Percentiles rank a stretch among this genome's conserved stretches.
phyloP scores from a whole-genome alignment of 179 eudicot species.

The Sideroxylon spinosum region DNA sequence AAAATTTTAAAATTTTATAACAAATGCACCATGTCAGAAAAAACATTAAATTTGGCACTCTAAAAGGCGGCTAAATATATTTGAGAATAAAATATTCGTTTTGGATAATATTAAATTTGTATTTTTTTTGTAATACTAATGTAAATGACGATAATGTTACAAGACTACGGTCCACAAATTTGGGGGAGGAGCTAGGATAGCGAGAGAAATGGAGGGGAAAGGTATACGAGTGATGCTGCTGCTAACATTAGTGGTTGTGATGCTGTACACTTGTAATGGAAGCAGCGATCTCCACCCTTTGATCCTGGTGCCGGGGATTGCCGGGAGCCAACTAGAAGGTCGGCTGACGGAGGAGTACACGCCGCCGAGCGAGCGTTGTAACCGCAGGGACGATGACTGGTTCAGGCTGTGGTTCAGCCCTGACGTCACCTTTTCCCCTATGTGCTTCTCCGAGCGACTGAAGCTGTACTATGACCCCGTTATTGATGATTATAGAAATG shows the following conservation, averaged over 20 bases:
- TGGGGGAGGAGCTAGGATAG: not conserved
- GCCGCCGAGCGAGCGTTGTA: constrained; percentile 55
- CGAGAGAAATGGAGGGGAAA: not conserved
- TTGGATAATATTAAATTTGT: too few relatives aligned
- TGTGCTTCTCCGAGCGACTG: constrained; percentile 70
- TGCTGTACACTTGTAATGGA: constrained; percentile 24
- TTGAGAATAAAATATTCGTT: too few relatives aligned
- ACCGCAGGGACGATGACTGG: constrained; percentile 56
- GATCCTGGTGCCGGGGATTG: constrained; percentile 67
- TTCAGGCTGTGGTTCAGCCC: constrained; percentile 83
- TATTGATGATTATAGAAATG: constrained; percentile 63
- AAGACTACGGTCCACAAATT: too few relatives aligned
- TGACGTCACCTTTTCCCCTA: constrained; percentile 46
- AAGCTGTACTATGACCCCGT: constrained; percentile 50
- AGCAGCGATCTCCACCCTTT: constrained; percentile 47
- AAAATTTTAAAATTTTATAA: too few relatives aligned
- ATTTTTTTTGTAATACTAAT: not conserved
- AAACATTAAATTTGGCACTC: too few relatives aligned
- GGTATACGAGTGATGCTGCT: not conserved
- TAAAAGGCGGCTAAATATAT: too few relatives aligned
- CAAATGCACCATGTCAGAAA: too few relatives aligned
- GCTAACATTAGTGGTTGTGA: constrained; percentile 16
- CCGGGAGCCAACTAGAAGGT: constrained; percentile 80
- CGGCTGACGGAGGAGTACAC: constrained; percentile 55
- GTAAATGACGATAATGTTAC: too few relatives aligned